Percentiles rank a stretch among this genome's conserved stretches.
Conservation (phyloP, 1,284 basidiomycete species). For the Trametes hirsuta region DNA sequence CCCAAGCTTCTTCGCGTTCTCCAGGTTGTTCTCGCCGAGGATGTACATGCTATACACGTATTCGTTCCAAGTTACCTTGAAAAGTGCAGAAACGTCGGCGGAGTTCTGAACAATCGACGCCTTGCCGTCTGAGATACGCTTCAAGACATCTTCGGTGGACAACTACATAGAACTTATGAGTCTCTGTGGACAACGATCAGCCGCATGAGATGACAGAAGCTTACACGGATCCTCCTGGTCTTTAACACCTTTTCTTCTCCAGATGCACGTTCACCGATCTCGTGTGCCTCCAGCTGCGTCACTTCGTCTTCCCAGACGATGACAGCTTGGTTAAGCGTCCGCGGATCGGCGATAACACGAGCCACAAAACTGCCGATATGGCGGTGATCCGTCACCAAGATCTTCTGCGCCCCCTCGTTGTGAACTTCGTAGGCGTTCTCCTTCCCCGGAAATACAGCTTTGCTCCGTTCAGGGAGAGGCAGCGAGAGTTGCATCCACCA, state of each 20-base stretch:
- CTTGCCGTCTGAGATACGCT: not conserved
- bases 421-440: not conserved
- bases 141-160: slow-evolving; percentile 12
- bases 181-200: not conserved
- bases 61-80: slow-evolving; percentile 4
- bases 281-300: slow-evolving; percentile 19
- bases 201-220: not conserved
- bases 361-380: slow-evolving; percentile 26
- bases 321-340: slow-evolving; percentile 31
- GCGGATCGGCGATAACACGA: slow-evolving; percentile 27
- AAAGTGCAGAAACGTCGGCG: not conserved
- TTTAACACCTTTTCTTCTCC: slow-evolving; percentile 16
- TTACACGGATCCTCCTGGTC: slow-evolving; percentile 5
- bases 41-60: slow-evolving; percentile 27
- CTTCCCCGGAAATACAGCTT: not conserved
- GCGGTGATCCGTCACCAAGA: slow-evolving; percentile 20
- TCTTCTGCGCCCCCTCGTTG: slow-evolving; percentile 17
- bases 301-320: slow-evolving; percentile 32
- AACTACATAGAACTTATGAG: not conserved
- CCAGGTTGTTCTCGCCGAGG: slow-evolving; percentile 24
- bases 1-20: slow-evolving; percentile 28
- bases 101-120: not conserved
- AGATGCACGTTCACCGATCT: slow-evolving; percentile 16
- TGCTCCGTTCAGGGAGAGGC: slow-evolving; percentile 6
- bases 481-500: slow-evolving; percentile 25